These are phyloP conservation scores for Salix caprea DNA, from an alignment of 345 rosid genomes.

Conservation along the genomic window DNA sequence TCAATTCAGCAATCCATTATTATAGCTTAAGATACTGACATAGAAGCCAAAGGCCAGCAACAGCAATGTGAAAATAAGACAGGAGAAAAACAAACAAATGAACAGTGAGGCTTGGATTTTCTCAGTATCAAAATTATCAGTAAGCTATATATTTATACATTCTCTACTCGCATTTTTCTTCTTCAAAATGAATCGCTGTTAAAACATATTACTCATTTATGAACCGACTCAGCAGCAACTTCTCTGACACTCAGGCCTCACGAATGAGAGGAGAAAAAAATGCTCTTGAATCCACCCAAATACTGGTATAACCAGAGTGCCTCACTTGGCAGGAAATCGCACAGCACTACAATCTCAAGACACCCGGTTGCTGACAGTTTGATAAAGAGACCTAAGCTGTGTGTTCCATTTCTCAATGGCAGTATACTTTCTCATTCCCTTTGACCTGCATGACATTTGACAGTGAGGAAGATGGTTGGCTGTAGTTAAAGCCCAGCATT, in stretches of 20 bases:
- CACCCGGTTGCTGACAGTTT: constrained; percentile 64
- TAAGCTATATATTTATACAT: not conserved
- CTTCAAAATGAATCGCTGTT: not conserved
- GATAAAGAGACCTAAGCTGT: constrained; percentile 70
- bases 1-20: not conserved
- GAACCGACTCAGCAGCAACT: not conserved
- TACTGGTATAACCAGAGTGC: not conserved
- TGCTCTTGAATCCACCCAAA: not conserved
- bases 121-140: constrained; percentile 4
- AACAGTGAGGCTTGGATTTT: not conserved
- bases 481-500: not conserved
- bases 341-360: constrained; percentile 29
- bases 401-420: constrained; percentile 97
- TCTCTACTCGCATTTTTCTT: not conserved
- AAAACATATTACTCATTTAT: not conserved
- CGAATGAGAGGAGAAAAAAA: not conserved
- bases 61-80: not conserved
- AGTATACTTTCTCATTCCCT: constrained; percentile 86
- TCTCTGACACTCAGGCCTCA: not conserved
- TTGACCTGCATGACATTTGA: constrained; percentile 47
- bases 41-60: not conserved
- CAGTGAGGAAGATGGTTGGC: not conserved
- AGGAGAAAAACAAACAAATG: not conserved
- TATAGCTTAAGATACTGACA: not conserved
- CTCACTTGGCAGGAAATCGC: not conserved